Evolutionary conservation across 225 moss, liverwort and hornwort genomes (phyloP).

Genomic region (Pleurozium schreberi): DNA sequence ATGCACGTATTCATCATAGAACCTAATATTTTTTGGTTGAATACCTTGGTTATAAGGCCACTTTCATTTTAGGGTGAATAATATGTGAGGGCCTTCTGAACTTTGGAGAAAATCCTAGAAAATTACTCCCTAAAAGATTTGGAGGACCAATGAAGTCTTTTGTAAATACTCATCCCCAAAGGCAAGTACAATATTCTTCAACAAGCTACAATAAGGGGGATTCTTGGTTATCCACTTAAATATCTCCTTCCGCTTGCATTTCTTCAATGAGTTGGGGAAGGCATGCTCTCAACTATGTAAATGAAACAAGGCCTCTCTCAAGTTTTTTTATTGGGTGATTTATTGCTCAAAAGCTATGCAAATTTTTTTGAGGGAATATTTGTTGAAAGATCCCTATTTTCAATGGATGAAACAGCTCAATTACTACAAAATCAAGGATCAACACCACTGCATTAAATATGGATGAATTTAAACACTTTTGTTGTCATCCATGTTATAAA

Average conservation of each 20-base stretch:
- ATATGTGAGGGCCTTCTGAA: no score
- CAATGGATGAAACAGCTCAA: background rate
- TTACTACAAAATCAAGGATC: background rate
- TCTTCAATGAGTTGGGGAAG: background rate
- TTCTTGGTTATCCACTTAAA: background rate
- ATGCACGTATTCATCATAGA: no score
- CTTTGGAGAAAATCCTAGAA: background rate
- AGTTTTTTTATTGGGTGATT: background rate
- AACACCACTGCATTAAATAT: background rate
- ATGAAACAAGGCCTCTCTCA: background rate
- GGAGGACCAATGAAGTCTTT: no score
- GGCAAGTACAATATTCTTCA: background rate
- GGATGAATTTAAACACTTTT: background rate
- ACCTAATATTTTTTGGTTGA: no score
- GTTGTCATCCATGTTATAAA: background rate
- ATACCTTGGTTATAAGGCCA: no score
- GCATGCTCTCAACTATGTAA: background rate
- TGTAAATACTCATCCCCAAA: background rate
- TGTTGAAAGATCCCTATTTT: accelerated
- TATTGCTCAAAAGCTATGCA: background rate
- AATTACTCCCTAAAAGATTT: no score
- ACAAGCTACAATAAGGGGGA: background rate
- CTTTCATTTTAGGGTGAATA: no score
- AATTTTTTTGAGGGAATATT: background rate
- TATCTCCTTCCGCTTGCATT: background rate